Evolutionary conservation across 352 stramenopile genomes (phyloP).

Genomic region (Phytophthora cryptogea): DNA sequence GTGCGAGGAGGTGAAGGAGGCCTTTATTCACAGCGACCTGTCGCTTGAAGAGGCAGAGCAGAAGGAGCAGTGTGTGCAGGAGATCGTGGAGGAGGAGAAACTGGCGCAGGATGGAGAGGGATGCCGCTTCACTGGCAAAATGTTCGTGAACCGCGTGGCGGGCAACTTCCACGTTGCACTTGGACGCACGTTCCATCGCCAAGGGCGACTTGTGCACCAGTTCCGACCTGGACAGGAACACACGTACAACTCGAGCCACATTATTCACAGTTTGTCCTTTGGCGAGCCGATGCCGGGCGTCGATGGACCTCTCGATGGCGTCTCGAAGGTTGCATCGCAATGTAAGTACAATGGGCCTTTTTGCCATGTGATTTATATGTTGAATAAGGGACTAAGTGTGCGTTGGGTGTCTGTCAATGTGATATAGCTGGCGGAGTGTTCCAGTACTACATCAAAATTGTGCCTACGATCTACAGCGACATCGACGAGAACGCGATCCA

Average conservation of each 20-base stretch:
- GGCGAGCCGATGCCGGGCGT: slow-evolving; percentile 52
- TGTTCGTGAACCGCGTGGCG: slow-evolving; percentile 86
- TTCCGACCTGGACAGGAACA: slow-evolving; percentile 81
- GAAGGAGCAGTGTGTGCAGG: slow-evolving; percentile 81
- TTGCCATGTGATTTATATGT: neutral
- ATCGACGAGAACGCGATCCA: slow-evolving; percentile 58
- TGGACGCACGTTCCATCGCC: slow-evolving; percentile 78
- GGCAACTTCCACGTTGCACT: slow-evolving; percentile 88
- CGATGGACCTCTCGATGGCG: slow-evolving; percentile 56
- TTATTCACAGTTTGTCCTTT: slow-evolving; percentile 82
- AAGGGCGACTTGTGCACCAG: slow-evolving; percentile 82
- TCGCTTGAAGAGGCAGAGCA: slow-evolving; percentile 77
- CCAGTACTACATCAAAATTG: slow-evolving; percentile 90
- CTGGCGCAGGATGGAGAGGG: slow-evolving; percentile 80
- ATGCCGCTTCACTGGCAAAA: slow-evolving; percentile 78
- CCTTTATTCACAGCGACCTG: slow-evolving; percentile 73
- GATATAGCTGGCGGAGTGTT: slow-evolving; percentile 71
- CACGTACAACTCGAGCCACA: slow-evolving; percentile 80
- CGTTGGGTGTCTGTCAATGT: neutral
- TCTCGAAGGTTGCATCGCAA: slow-evolving; percentile 48
- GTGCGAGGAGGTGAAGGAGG: slow-evolving; percentile 85
- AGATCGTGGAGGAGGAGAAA: slow-evolving; percentile 64
- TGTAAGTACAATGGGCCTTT: slow-evolving; percentile 29
- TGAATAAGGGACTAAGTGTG: slow-evolving; percentile 4
- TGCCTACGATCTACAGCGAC: slow-evolving; percentile 86